These are phyloP conservation scores for Trichoderma pleuroti DNA, from an alignment of 2,329 filamentous ascomycete genomes.

Conservation along the genomic window DNA sequence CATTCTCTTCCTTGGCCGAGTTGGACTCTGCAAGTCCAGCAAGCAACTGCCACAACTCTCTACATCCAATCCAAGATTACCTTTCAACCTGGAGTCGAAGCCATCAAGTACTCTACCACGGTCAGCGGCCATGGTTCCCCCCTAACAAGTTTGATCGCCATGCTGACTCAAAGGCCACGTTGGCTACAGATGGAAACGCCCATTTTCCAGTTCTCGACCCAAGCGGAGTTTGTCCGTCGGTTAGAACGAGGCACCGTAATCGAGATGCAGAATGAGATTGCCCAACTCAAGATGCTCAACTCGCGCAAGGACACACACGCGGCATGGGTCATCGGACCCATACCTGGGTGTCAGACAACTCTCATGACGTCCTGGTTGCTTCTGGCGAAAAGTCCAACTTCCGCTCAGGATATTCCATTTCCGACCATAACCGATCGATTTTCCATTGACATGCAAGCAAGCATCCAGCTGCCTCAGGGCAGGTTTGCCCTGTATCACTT, in stretches of 20 bases:
- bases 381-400: slow-evolving; percentile 28
- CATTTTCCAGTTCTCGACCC: slow-evolving; percentile 23
- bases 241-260: slow-evolving; percentile 34
- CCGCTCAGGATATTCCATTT: slow-evolving; percentile 24
- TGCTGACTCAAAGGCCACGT: not conserved
- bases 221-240: slow-evolving; percentile 27
- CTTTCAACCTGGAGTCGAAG: not conserved
- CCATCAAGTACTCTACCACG: not conserved
- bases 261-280: slow-evolving; percentile 34
- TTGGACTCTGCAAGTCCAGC: not conserved
- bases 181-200: slow-evolving; percentile 3
- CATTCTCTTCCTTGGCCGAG: not conserved
- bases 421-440: slow-evolving; percentile 30
- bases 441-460: slow-evolving; percentile 27
- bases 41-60: not conserved
- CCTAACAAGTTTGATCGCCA: not conserved
- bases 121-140: not conserved
- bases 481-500: slow-evolving; percentile 29
- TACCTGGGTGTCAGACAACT: slow-evolving; percentile 28
- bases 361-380: slow-evolving; percentile 34
- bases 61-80: not conserved
- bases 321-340: slow-evolving; percentile 32
- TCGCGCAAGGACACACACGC: slow-evolving; percentile 23
- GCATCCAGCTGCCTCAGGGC: slow-evolving; percentile 23
- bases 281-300: slow-evolving; percentile 28